These are phyloP conservation scores for Xylaria venustula DNA, from an alignment of 495 filamentous ascomycete genomes.

Conservation along the genomic window DNA sequence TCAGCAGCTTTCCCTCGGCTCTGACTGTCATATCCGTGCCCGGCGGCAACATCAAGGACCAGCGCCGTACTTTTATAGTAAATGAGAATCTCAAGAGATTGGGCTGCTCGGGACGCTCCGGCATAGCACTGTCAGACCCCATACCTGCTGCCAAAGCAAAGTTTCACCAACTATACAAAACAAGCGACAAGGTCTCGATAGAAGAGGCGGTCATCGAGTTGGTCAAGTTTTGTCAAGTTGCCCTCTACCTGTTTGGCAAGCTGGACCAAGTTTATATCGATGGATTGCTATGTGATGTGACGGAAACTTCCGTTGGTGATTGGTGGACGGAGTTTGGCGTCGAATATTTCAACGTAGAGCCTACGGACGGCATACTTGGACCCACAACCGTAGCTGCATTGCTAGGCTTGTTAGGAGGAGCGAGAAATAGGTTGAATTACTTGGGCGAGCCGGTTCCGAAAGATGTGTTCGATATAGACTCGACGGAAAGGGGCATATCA, in stretches of 20 bases:
- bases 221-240: constrained; percentile 88
- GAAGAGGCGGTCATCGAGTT: constrained; percentile 79
- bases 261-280: constrained; percentile 88
- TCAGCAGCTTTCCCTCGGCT: constrained; percentile 84
- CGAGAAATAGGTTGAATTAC: constrained; percentile 81
- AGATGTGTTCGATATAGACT: constrained; percentile 84
- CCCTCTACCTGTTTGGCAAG: constrained; percentile 84
- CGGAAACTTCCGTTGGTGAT: constrained; percentile 83
- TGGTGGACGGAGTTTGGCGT: constrained; percentile 97
- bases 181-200: constrained; percentile 74
- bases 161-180: constrained; percentile 87
- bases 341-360: constrained; percentile 86
- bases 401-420: constrained; percentile 83
- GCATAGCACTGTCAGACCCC: constrained; percentile 73
- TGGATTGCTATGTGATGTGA: constrained; percentile 88
- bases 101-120: constrained; percentile 86
- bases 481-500: constrained; percentile 76
- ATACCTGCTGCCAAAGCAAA: constrained; percentile 81
- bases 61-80: constrained; percentile 85
- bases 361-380: constrained; percentile 85
- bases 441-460: constrained; percentile 80
- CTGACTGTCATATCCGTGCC: constrained; percentile 87
- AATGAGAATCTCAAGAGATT: constrained; percentile 93
- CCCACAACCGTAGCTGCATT: constrained; percentile 90
- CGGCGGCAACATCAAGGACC: constrained; percentile 76